phyloP scores from a whole-genome alignment of 1,284 basidiomycete genomes.

The Apiotrichum mycotoxinovorans region DNA sequence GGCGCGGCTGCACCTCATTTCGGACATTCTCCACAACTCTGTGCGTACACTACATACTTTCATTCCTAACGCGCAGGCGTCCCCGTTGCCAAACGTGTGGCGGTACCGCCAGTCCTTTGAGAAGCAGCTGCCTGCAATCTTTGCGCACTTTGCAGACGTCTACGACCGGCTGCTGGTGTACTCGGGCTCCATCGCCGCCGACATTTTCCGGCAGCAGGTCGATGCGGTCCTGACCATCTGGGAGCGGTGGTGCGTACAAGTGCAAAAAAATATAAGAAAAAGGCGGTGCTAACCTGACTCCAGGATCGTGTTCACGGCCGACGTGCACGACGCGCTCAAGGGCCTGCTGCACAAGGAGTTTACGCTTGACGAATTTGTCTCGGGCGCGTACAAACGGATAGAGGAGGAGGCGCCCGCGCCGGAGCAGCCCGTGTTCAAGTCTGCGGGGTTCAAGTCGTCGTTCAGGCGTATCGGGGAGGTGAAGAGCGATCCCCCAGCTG shows the following conservation, averaged over 20 bases:
- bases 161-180: slow-evolving; percentile 70
- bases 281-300: slow-evolving; percentile 5
- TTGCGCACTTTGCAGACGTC: slow-evolving; percentile 88
- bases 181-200: slow-evolving; percentile 85
- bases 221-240: slow-evolving; percentile 80
- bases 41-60: slow-evolving; percentile 40
- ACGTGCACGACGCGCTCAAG: slow-evolving; percentile 69
- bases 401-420: slow-evolving; percentile 6
- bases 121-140: slow-evolving; percentile 75
- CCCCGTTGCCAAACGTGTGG: slow-evolving; percentile 60
- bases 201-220: slow-evolving; percentile 88
- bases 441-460: slow-evolving; percentile 58
- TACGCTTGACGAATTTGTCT: slow-evolving; percentile 11
- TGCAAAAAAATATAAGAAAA: slow-evolving; percentile 18
- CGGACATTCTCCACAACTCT: slow-evolving; percentile 96
- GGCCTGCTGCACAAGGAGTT: slow-evolving; percentile 64
- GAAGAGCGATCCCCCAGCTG: no score
- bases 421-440: slow-evolving; percentile 65
- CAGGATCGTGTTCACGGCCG: slow-evolving; percentile 79
- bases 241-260: slow-evolving; percentile 88
- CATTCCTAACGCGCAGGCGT: slow-evolving; percentile 26
- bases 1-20: slow-evolving; percentile 88
- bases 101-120: slow-evolving; percentile 91
- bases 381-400: neutral
- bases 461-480: slow-evolving; percentile 42